A percentile compares a stretch with the other conserved stretches of the same genome.
Conservation (phyloP, 106 monocot species). For the Amphibolis antarctica region DNA sequence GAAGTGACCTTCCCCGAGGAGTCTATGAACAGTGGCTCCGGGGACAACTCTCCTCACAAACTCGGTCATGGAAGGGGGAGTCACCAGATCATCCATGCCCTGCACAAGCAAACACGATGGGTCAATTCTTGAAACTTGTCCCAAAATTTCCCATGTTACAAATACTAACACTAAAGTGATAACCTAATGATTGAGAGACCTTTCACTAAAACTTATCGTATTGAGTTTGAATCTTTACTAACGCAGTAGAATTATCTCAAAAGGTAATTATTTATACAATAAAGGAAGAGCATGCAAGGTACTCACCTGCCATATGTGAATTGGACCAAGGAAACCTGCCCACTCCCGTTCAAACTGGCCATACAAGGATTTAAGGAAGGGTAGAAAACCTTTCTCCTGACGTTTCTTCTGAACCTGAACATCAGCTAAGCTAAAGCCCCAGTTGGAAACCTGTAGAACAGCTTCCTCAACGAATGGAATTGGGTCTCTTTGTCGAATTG, state of each 20-base stretch:
- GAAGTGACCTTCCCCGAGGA: slow-evolving; percentile 86
- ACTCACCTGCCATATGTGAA: slow-evolving; percentile 93
- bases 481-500: slow-evolving; percentile 57
- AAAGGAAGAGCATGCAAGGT: neutral
- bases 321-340: slow-evolving; percentile 84
- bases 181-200: no score
- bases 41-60: slow-evolving; percentile 61
- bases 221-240: no score
- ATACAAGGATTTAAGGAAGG: slow-evolving; percentile 63
- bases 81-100: slow-evolving; percentile 86
- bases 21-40: slow-evolving; percentile 63
- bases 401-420: slow-evolving; percentile 70
- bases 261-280: no score
- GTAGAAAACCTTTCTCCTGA: slow-evolving; percentile 41
- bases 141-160: neutral
- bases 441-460: slow-evolving; percentile 75
- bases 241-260: no score
- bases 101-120: slow-evolving; percentile 10
- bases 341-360: slow-evolving; percentile 52
- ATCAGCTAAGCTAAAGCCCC: slow-evolving; percentile 87
- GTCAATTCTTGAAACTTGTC: no score
- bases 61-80: slow-evolving; percentile 81
- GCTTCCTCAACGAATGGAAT: slow-evolving; percentile 86
- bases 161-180: neutral
- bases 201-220: no score